Base-by-base conservation (phyloP, 352 stramenopile species). In the Phytophthora parvispora region DNA sequence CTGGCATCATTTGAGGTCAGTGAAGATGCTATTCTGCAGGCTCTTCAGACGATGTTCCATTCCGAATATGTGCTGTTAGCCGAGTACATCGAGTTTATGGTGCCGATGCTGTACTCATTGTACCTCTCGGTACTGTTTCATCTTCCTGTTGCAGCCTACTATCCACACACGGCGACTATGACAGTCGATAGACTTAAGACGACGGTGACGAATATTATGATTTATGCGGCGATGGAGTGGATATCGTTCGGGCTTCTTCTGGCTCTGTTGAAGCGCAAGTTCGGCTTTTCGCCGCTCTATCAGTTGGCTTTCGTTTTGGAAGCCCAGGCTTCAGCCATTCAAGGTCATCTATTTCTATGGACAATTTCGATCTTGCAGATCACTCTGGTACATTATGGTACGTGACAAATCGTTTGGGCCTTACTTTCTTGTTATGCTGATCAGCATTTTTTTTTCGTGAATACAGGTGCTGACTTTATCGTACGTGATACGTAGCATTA, bases 251-350 rank as follows among this genome's bases (percentile, higher is more conserved):
- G 28, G 13, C 53, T 24, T 18, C 52, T 71, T 24, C 32, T 67
- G 18, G 4, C 58, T 29, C 42, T 58, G 7, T 43, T 78, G 12
- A 55, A 69, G 34, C 25, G 42, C 0, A 57, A 45, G 27, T 74
- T 83, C 7, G 63, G 53, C 2, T 73, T 71, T 34, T 67, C 54
- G 4, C 58, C 65, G 20, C 10, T 74, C 3, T 74, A 72, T 29
- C 57, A 74, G 32, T 47, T 86, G 7, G 77, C 60, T 1, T 81
- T 85, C 45, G 69, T 81, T 22, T 57, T 83, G 9, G 74, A 85
- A 51, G 67, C 31, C 0, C 68, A 82, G 6, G 20, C 25, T 3
- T 25, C 40, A 12, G 38, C 47, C 20, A 38, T 82, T 20, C 71
- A 82, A 40, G 45, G 53, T 3, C 54, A 60, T 4, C 25, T 82